phyloP scores from a whole-genome alignment of 768 basidiomycete genomes.

The Tulasnella sp. region DNA sequence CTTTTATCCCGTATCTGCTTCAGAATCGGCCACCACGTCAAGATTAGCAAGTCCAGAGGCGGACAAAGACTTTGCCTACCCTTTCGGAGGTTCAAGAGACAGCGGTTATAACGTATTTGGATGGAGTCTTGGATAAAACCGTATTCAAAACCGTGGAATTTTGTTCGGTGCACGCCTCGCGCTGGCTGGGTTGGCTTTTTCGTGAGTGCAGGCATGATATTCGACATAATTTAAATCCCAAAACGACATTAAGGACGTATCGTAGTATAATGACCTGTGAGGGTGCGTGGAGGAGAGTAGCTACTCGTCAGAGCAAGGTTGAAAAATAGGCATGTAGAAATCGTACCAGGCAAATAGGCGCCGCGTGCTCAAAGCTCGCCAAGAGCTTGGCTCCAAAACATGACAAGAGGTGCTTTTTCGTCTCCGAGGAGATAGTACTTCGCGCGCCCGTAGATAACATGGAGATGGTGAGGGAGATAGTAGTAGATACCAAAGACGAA shows the following conservation, averaged over 20 bases:
- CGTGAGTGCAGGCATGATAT: neutral
- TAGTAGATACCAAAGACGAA: slow-evolving; percentile 50
- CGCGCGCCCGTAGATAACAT: slow-evolving; percentile 49
- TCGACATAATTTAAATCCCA: neutral
- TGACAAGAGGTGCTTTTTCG: slow-evolving; percentile 33
- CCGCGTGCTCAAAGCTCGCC: slow-evolving; percentile 2
- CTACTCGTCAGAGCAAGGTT: neutral
- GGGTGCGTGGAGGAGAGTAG: neutral
- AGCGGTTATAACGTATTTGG: neutral
- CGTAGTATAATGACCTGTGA: neutral
- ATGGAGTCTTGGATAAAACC: neutral
- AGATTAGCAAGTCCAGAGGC: neutral
- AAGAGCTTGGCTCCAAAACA: neutral
- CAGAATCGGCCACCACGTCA: slow-evolving; percentile 1
- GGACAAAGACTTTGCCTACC: neutral
- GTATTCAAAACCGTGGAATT: neutral
- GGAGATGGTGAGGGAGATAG: slow-evolving; percentile 58
- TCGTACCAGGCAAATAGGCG: neutral
- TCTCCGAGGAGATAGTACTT: slow-evolving; percentile 63
- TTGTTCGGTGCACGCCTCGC: neutral
- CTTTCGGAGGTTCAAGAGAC: neutral
- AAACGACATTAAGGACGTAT: neutral
- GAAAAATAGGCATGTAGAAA: neutral
- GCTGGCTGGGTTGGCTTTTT: neutral
- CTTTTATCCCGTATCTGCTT: neutral